Evolutionary conservation across 805 yeast species (phyloP), one percentile per base, ranked within the genome.

Genomic region (Metschnikowia rubicola): DNA sequence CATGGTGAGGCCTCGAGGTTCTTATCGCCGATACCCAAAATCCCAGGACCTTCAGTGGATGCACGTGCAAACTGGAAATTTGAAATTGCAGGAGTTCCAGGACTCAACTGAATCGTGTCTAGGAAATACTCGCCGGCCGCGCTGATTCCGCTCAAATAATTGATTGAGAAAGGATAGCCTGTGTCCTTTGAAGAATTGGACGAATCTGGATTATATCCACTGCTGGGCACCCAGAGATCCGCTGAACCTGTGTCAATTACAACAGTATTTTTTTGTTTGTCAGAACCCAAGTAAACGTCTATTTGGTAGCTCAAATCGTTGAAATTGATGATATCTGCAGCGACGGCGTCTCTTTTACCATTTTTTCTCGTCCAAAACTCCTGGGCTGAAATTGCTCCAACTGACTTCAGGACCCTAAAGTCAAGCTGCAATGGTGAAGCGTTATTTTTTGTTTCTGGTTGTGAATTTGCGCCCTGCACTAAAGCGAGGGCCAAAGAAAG

Each of bases 221-320:
- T 32, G 41, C 30, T 38, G 39, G 49, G 30, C 32, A 70, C 62
- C 76, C 76, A 71, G 46, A 71, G 61, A 50, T 71, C 76, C 9
- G 73, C 64, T 3, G 74, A 68, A 6, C 75, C 76, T 17, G 76
- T 71, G 50, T 70, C 75, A 10, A 71, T 61, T 49, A 68, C 58
- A 2, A 69, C 71, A 9, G 60, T 58, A 10, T 58, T 62, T 26
- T 52, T 35, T 28, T 68, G 64, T 37, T 53, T 40, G 35, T 62
- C 51, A 11, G 67, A 61, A 8, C 75, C 75, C 28, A 49, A 17
- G 17, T 10, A 35, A 10, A 49, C 12, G 17, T 50, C 39, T 10
- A 52, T 19, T 33, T 37, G 39, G 45, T 52, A 52, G 30, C 41
- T 33, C 12, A 50, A 43, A 30, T 52, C 52, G 19, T 40, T 26